Evolutionary conservation across 2,329 filamentous ascomycete species (phyloP), one percentile per base, ranked within the genome.

Genomic region (Sclerotinia sclerotiorum): DNA sequence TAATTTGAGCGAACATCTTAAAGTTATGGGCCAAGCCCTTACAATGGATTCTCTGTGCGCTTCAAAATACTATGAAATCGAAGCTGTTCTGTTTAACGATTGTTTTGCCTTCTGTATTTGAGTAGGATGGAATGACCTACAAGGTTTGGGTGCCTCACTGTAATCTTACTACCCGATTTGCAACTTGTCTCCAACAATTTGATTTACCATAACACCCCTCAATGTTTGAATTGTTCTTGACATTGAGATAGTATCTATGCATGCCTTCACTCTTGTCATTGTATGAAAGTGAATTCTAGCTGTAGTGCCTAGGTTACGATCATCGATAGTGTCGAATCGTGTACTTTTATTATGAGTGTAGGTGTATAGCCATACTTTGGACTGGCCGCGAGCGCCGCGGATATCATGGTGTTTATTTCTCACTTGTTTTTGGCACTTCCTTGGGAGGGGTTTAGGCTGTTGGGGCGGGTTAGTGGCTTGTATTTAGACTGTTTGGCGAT

Each of bases 1-100:
- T 63, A 63, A 51, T 63, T 27, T 21, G 42, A 51, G 60, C 60
- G 32, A 58, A 51, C 15, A 21, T 15, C 6, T 52, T 39, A 39
- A 51, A 27, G 29, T 19, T 51, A 39, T 51, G n/a, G 21, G n/a
- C 17, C n/a, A 13, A 8, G n/a, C 39, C 6, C n/a, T 42, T 21
- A n/a, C 13, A 51, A 48, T 17, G 13, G 11, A 39, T 24, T 21
- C 46, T 21, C 15, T 24, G 19, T 39, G 13, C 15, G 11, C 10
- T 39, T 51, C 7, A 51, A 27, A 10, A 42, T 42, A n/a, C n/a
- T 24, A n/a, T 57, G 27, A 35, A 39, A 35, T 13, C 2, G 13
- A 49, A n/a, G 4, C 44, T 21, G 21, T 49, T 10, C 7, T 24
- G 13, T 19, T 17, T 51, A 24, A 19, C 21, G 3, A 29, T 7